Percentiles rank a stretch among this genome's conserved stretches.
Conservation (phyloP, 164 flowering plant genomes). For the Kingdonia uniflora region DNA sequence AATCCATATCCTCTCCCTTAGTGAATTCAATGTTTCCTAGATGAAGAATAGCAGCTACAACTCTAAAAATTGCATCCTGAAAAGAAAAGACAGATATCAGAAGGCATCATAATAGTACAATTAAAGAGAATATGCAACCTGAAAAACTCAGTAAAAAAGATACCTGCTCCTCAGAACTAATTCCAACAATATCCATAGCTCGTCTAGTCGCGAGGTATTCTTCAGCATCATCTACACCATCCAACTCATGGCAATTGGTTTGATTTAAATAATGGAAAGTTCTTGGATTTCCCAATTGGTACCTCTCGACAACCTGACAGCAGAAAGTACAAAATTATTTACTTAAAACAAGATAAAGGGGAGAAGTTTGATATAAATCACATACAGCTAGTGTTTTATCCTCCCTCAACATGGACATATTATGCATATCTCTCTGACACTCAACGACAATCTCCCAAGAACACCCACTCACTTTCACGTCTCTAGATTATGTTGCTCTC, state of each 20-base stretch:
- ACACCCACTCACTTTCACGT: too few species aligned
- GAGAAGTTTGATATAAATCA: neutral
- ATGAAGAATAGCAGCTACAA: conserved; percentile 85
- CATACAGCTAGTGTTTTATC: too few species aligned
- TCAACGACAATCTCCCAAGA: too few species aligned
- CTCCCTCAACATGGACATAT: too few species aligned
- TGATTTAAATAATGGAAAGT: conserved; percentile 79
- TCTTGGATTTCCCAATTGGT: conserved; percentile 61
- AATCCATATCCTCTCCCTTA: conserved; percentile 62
- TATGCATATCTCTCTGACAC: too few species aligned
- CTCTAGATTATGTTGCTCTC: too few species aligned
- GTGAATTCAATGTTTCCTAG: conserved; percentile 73
- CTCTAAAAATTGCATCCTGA: conserved; percentile 80
- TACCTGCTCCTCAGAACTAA: conserved; percentile 71
- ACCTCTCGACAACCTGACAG: conserved; percentile 54
- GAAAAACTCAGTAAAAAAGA: neutral
- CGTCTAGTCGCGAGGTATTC: conserved; percentile 72
- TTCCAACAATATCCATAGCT: conserved; percentile 88
- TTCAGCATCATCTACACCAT: conserved; percentile 61
- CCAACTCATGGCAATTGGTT: conserved; percentile 64
- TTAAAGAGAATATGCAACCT: neutral
- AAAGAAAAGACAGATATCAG: neutral
- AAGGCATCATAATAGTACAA: neutral
- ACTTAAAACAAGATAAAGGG: neutral
- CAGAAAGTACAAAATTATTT: neutral